phyloP scores from a whole-genome alignment of 2,329 filamentous ascomycete species.

The Fonsecaea monophora region DNA sequence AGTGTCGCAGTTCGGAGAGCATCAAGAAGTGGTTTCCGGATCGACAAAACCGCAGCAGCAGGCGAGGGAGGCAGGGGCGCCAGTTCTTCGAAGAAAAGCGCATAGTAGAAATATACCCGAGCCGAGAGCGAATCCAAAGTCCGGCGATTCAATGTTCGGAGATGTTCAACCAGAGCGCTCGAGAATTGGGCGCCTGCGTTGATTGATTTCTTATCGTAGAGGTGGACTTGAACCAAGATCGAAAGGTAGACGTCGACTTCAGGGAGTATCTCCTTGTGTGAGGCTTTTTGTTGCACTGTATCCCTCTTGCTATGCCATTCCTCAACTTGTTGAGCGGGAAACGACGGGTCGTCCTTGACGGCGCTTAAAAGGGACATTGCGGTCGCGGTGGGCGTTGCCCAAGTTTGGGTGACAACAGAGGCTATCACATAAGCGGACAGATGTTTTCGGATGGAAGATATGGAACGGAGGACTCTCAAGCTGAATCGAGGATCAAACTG shows the following conservation, averaged over 20 bases:
- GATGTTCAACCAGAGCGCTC: conserved; percentile 77
- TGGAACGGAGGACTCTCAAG: conserved; percentile 89
- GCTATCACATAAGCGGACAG: conserved; percentile 81
- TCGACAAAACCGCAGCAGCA: conserved; percentile 82
- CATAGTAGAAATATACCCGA: conserved; percentile 98
- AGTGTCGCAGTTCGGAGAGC: conserved; percentile 94
- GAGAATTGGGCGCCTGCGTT: conserved; percentile 86
- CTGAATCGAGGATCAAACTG: conserved; percentile 96
- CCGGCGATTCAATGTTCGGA: conserved; percentile 88
- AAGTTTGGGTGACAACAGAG: conserved; percentile 81
- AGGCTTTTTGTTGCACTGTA: conserved; percentile 67
- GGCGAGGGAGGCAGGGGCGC: conserved; percentile 86
- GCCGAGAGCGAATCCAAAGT: conserved; percentile 92
- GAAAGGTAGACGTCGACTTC: conserved; percentile 90
- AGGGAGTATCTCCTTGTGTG: conserved; percentile 76
- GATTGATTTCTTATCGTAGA: conserved; percentile 84
- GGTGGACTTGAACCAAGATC: conserved; percentile 83
- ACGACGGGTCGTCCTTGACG: conserved; percentile 67
- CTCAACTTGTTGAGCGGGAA: conserved; percentile 62
- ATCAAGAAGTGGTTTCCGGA: conserved; percentile 83
- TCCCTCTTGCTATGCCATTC: conserved; percentile 73
- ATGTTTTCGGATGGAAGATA: conserved; percentile 93
- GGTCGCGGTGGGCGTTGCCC: conserved; percentile 69
- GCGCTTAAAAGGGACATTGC: conserved; percentile 74
- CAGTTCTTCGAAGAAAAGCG: conserved; percentile 91